phyloP scores from a whole-genome alignment of 2,329 filamentous ascomycete species.

The Aspergillus proliferans region DNA sequence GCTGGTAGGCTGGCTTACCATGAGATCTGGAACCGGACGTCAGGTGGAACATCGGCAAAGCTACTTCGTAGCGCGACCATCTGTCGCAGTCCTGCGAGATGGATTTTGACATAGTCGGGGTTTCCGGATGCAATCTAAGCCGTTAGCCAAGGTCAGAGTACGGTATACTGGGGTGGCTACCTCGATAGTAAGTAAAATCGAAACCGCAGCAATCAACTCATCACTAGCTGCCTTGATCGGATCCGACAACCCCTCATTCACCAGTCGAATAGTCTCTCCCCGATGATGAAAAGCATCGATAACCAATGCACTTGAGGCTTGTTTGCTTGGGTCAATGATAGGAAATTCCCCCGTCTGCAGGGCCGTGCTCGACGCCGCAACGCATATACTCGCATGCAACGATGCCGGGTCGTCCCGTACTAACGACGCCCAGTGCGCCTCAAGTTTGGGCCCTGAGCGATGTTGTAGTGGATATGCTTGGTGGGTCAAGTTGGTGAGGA shows the following conservation, averaged over 20 bases:
- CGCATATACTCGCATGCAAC: constrained; percentile 33
- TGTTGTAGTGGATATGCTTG: constrained; percentile 31
- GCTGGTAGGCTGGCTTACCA: constrained; percentile 20
- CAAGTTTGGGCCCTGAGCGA: constrained; percentile 28
- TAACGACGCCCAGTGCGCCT: constrained; percentile 31
- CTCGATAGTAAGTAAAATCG: constrained; percentile 35
- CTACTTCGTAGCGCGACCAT: constrained; percentile 33
- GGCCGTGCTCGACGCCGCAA: constrained; percentile 31
- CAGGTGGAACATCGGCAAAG: constrained; percentile 31
- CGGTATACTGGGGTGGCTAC: constrained; percentile 14
- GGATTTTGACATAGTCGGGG: constrained; percentile 34
- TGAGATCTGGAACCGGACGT: constrained; percentile 35
- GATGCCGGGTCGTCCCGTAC: constrained; percentile 31
- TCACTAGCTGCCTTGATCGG: constrained; percentile 34
- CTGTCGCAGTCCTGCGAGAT: constrained; percentile 34
- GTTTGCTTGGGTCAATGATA: constrained; percentile 26
- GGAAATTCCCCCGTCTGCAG: constrained; percentile 29
- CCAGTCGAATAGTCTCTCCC: constrained; percentile 34
- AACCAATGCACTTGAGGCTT: constrained; percentile 24
- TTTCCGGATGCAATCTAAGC: constrained; percentile 33
- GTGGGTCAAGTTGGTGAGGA: constrained; percentile 31
- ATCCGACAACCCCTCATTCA: constrained; percentile 34
- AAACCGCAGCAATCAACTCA: constrained; percentile 34
- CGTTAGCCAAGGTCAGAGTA: constrained; percentile 6
- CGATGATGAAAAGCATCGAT: constrained; percentile 34